These are phyloP conservation scores for Cladosporium sp. DNA, from an alignment of 2,329 filamentous ascomycete species.

Conservation along the genomic window DNA sequence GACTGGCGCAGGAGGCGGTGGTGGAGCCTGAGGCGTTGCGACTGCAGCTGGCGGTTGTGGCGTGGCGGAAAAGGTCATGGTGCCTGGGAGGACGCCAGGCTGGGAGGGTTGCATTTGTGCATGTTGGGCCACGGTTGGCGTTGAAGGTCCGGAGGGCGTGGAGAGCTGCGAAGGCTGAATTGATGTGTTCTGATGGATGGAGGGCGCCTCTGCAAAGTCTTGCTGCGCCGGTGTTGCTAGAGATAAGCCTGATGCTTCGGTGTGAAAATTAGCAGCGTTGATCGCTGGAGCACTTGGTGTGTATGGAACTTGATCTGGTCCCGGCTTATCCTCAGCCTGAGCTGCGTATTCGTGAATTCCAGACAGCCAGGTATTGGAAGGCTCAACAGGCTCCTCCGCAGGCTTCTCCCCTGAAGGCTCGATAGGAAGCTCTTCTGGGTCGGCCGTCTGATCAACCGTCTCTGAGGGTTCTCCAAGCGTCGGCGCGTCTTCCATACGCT, in stretches of 20 bases:
- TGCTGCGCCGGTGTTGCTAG: not conserved
- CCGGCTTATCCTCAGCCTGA: not conserved
- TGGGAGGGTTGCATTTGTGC: conserved; percentile 9
- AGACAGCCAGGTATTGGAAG: conserved; percentile 33
- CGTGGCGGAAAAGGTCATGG: conserved; percentile 6
- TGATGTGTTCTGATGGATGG: not conserved
- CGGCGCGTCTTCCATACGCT: conserved; percentile 2
- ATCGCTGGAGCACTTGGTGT: conserved; percentile 17
- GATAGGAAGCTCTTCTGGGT: not conserved
- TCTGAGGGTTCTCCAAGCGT: not conserved
- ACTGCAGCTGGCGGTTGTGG: conserved; percentile 12
- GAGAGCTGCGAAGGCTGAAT: conserved; percentile 6
- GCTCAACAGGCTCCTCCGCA: not conserved
- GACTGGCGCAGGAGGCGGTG: conserved; percentile 15
- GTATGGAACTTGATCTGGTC: conserved; percentile 1
- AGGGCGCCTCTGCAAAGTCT: conserved; percentile 9
- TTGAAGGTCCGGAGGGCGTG: not conserved
- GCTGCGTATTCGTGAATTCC: conserved; percentile 38
- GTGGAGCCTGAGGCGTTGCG: conserved; percentile 13
- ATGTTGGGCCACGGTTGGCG: not conserved
- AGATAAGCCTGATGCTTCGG: not conserved
- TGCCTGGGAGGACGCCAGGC: conserved; percentile 10
- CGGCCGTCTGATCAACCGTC: not conserved
- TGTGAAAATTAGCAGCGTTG: conserved; percentile 7
- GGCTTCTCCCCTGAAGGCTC: not conserved